phyloP scores from a whole-genome alignment of 306 rosid species.

The Purshia tridentata region DNA sequence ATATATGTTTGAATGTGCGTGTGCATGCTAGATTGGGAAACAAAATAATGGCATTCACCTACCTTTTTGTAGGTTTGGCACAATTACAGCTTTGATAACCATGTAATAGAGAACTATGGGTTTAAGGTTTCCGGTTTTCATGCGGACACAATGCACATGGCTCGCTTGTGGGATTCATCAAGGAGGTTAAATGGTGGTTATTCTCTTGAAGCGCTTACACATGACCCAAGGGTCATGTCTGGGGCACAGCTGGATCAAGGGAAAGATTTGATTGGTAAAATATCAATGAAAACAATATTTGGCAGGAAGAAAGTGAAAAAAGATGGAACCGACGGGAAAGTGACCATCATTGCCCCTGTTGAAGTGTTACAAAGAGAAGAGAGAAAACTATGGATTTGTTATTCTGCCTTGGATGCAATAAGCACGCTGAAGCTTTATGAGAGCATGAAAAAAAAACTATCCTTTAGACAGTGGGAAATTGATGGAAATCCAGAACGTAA shows the following conservation, averaged over 20 bases:
- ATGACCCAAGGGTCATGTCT: slow-evolving; percentile 70
- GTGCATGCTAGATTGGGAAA: slow-evolving; percentile 2
- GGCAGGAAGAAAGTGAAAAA: slow-evolving; percentile 51
- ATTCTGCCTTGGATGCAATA: slow-evolving; percentile 56
- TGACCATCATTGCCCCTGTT: slow-evolving; percentile 67
- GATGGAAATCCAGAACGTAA: slow-evolving; percentile 36
- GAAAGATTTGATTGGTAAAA: slow-evolving; percentile 50
- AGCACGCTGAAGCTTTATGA: slow-evolving; percentile 56
- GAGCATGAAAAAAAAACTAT: slow-evolving; percentile 42
- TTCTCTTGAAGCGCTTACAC: slow-evolving; percentile 89
- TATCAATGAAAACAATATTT: slow-evolving; percentile 62
- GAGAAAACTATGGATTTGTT: slow-evolving; percentile 53
- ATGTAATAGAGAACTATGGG: slow-evolving; percentile 89
- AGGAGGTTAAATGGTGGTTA: slow-evolving; percentile 79
- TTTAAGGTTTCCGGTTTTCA: slow-evolving; percentile 86
- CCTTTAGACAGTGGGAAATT: slow-evolving; percentile 32
- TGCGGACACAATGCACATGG: slow-evolving; percentile 99
- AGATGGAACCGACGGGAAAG: slow-evolving; percentile 62
- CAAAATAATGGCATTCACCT: slow-evolving; percentile 32
- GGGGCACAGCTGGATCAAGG: slow-evolving; percentile 35
- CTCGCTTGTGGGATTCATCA: slow-evolving; percentile 96
- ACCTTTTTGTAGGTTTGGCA: slow-evolving; percentile 80
- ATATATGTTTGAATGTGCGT: neutral
- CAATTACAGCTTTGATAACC: slow-evolving; percentile 94
- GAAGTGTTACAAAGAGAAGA: slow-evolving; percentile 87